A percentile compares a stretch with the other conserved stretches of the same genome.
Conservation (phyloP, 169 alveolate genomes). For the Plasmodium reichenowi region DNA sequence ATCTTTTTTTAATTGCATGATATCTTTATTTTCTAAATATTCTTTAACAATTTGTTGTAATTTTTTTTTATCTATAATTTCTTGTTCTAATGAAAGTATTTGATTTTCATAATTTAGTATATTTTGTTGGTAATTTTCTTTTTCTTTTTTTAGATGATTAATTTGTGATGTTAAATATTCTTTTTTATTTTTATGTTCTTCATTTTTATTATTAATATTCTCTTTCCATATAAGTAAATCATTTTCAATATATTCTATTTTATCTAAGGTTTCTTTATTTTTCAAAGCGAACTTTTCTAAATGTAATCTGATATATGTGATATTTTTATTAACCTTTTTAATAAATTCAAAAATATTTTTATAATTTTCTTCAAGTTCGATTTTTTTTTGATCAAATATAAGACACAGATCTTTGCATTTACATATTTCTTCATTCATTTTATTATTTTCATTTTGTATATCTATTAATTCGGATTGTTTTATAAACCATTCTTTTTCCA, state of each 20-base stretch:
- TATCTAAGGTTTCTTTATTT: slow-evolving; percentile 42
- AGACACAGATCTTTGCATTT: slow-evolving; percentile 45
- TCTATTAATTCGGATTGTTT: slow-evolving; percentile 68
- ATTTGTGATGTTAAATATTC: slow-evolving; percentile 44
- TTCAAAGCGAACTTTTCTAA: slow-evolving; percentile 59
- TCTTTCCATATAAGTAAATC: slow-evolving; percentile 54
- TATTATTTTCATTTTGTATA: slow-evolving; percentile 71
- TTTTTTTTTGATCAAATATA: slow-evolving; percentile 59
- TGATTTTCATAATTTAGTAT: slow-evolving; percentile 60
- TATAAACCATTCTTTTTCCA: slow-evolving; percentile 73
- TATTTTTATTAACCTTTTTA: slow-evolving; percentile 69
- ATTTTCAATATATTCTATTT: slow-evolving; percentile 38
- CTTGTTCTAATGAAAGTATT: slow-evolving; percentile 42
- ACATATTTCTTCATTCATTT: slow-evolving; percentile 54
- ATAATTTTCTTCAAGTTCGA: slow-evolving; percentile 64
- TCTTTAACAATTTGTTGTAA: slow-evolving; percentile 48
- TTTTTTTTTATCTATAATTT: slow-evolving; percentile 44
- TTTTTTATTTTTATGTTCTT: slow-evolving; percentile 33
- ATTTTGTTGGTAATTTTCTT: slow-evolving; percentile 68
- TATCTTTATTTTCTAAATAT: slow-evolving; percentile 69
- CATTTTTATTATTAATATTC: slow-evolving; percentile 32
- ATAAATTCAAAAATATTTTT: neutral
- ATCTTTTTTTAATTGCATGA: slow-evolving; percentile 28
- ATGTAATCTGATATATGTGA: slow-evolving; percentile 48
- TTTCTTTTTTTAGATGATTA: slow-evolving; percentile 25